Percentiles rank a stretch among this genome's conserved stretches.
These are phyloP conservation scores for Candida piceae DNA, from an alignment of 805 yeast species.

Conservation along the genomic window DNA sequence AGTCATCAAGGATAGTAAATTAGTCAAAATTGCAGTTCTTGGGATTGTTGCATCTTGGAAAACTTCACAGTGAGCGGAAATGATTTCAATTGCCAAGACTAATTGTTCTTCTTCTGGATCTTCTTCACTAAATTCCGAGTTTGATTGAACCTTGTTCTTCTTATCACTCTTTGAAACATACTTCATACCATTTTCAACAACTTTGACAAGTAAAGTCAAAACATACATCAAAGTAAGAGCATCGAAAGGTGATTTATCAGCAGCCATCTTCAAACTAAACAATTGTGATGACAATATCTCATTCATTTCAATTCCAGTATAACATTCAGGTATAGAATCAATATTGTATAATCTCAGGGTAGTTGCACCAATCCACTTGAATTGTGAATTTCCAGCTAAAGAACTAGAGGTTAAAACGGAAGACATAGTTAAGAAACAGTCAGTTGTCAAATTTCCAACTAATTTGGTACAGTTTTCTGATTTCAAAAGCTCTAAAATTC, in stretches of 20 bases:
- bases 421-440: conserved; percentile 53
- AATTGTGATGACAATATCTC: conserved; percentile 60
- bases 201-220: conserved; percentile 67
- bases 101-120: conserved; percentile 87
- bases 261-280: conserved; percentile 67
- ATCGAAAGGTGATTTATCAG: conserved; percentile 71
- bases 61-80: conserved; percentile 61
- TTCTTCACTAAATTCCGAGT: conserved; percentile 72
- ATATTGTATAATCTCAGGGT: conserved; percentile 54
- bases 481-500: conserved; percentile 42
- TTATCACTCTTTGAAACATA: conserved; percentile 49
- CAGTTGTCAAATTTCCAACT: conserved; percentile 37
- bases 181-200: conserved; percentile 60
- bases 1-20: conserved; percentile 61
- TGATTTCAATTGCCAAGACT: conserved; percentile 67
- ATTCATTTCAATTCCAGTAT: conserved; percentile 45
- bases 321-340: conserved; percentile 40
- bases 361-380: conserved; percentile 61
- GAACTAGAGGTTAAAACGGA: conserved; percentile 35
- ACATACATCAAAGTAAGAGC: conserved; percentile 63
- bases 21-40: conserved; percentile 55
- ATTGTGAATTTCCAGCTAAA: conserved; percentile 43
- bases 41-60: conserved; percentile 68
- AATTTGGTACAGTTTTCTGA: conserved; percentile 25
- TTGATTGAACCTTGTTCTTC: conserved; percentile 41